Conservation (phyloP, 768 basidiomycete genomes). For the Lepiota subincarnata region DNA sequence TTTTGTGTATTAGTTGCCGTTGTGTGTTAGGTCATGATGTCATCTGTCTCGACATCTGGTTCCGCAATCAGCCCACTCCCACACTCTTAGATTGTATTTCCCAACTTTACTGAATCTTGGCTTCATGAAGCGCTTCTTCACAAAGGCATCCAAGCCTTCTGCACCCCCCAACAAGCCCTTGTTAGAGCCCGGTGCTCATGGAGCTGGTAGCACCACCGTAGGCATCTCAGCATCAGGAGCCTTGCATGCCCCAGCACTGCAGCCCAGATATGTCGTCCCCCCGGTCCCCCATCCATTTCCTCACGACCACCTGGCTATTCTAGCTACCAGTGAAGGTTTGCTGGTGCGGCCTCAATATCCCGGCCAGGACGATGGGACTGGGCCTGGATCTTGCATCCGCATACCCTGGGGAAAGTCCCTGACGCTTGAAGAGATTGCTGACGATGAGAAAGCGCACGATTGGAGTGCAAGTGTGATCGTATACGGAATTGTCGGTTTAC, state of each 20-base stretch:
- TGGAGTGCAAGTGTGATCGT: constrained; percentile 59
- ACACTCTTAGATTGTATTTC: not conserved
- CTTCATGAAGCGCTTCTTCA: constrained; percentile 41
- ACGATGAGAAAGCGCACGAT: constrained; percentile 32
- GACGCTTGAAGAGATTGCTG: constrained; percentile 47
- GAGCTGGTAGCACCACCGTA: not conserved
- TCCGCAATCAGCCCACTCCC: not conserved
- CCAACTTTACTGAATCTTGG: not conserved
- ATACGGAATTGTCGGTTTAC: constrained; percentile 72
- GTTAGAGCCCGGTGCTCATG: not conserved
- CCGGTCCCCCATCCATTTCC: constrained; percentile 75
- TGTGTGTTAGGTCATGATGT: constrained; percentile 8
- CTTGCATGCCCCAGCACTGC: constrained; percentile 34
- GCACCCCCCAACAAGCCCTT: constrained; percentile 3
- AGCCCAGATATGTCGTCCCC: constrained; percentile 61
- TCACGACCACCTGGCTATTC: constrained; percentile 61
- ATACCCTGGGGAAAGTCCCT: constrained; percentile 57
- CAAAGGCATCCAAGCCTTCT: constrained; percentile 35
- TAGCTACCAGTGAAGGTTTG: constrained; percentile 59
- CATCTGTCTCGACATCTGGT: not conserved
- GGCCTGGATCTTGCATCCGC: constrained; percentile 24
- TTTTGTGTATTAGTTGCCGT: constrained; percentile 9
- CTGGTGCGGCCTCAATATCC: constrained; percentile 55
- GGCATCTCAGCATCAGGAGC: not conserved
- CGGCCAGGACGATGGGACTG: constrained; percentile 17